Percentiles rank a stretch among this genome's conserved stretches.
These are phyloP conservation scores for Auricularia sp. DNA, from an alignment of 768 basidiomycete genomes.

Conservation along the genomic window DNA sequence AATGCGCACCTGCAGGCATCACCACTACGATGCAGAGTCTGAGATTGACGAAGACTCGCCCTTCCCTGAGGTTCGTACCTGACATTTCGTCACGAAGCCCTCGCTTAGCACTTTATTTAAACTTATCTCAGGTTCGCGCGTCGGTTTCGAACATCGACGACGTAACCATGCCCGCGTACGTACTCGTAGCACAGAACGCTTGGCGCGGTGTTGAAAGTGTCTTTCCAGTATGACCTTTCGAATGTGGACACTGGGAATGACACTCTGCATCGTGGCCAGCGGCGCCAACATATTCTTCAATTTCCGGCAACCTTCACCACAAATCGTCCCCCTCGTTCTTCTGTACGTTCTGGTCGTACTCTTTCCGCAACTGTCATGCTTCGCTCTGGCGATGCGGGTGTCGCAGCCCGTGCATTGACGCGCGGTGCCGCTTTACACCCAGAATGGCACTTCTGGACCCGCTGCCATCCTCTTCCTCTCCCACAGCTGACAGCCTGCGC, in stretches of 20 bases:
- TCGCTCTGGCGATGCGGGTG: background rate
- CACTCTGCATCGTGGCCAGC: slow-evolving; percentile 24
- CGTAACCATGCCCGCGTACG: slow-evolving; percentile 33
- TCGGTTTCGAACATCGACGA: slow-evolving; percentile 41
- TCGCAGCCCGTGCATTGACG: background rate
- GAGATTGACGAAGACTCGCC: slow-evolving; percentile 32
- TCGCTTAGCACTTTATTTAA: background rate
- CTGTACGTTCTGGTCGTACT: slow-evolving; percentile 19
- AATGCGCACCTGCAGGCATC: background rate
- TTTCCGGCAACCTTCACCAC: slow-evolving; percentile 32
- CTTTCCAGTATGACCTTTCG: slow-evolving; percentile 25
- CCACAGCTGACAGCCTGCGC: background rate
- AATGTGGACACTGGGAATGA: slow-evolving; percentile 28
- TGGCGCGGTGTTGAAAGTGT: background rate
- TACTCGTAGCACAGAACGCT: background rate
- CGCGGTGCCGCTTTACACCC: background rate
- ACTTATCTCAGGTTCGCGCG: slow-evolving; percentile 25
- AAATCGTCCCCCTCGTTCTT: slow-evolving; percentile 27
- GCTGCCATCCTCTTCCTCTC: background rate
- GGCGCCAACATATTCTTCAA: slow-evolving; percentile 33
- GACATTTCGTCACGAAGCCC: slow-evolving; percentile 2
- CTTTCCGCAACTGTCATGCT: background rate
- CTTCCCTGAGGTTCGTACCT: slow-evolving; percentile 34
- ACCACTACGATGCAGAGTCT: background rate
- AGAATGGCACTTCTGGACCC: background rate